A percentile compares a stretch with the other conserved stretches of the same genome.
Evolutionary conservation across 169 alveolate species (phyloP).

Genomic region (Toxoplasma gondii): DNA sequence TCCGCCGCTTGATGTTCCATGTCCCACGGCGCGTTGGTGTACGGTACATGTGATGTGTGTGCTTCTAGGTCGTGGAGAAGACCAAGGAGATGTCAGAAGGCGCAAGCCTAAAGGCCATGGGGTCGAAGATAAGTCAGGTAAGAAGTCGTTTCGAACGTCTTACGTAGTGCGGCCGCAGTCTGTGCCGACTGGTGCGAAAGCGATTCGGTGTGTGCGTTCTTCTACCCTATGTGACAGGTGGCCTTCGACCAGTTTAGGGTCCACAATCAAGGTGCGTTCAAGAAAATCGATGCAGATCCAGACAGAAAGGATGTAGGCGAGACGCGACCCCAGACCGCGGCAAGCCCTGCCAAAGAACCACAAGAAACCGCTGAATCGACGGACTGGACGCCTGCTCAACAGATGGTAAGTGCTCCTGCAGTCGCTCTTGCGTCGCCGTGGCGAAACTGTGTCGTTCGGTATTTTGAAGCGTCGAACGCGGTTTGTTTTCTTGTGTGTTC

Average conservation of each 20-base stretch:
- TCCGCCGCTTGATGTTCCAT: too few relatives aligned
- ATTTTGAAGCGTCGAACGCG: not conserved
- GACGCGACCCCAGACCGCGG: not conserved
- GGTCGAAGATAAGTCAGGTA: conserved; percentile 56
- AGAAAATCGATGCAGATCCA: conserved; percentile 62
- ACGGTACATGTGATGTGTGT: not conserved
- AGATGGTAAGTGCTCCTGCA: too few relatives aligned
- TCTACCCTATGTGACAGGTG: not conserved
- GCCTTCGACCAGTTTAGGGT: conserved; percentile 65
- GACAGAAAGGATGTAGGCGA: conserved; percentile 62
- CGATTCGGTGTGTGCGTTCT: not conserved
- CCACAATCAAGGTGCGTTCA: conserved; percentile 67
- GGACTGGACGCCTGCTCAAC: not conserved
- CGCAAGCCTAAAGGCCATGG: conserved; percentile 52
- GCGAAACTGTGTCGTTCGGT: not conserved
- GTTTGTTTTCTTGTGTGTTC: not conserved
- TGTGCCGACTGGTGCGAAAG: not conserved
- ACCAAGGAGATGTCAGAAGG: conserved; percentile 70
- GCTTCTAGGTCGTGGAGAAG: conserved; percentile 69
- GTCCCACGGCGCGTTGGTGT: too few relatives aligned
- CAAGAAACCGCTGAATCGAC: not conserved
- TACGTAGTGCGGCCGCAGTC: not conserved
- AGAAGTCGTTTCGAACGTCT: not conserved
- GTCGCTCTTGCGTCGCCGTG: not conserved
- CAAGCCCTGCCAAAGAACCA: not conserved